Evolutionary conservation across 805 yeast species (phyloP).

Genomic region (Saccharomycopsis capsularis): DNA sequence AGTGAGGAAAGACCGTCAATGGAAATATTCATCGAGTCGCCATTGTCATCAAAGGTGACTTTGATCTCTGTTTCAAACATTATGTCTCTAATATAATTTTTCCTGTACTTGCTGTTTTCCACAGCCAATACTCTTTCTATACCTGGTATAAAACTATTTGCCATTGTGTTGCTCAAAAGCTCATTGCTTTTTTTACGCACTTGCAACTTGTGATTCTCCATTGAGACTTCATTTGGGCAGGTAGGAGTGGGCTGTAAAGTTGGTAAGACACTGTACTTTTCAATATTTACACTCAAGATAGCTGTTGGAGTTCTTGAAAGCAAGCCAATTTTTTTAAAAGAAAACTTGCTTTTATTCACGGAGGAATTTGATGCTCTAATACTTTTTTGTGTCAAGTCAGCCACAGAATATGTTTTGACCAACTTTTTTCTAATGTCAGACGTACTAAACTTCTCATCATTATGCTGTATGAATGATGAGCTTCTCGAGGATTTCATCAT

Average conservation of each 20-base stretch:
- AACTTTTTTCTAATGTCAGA: slow-evolving; percentile 3
- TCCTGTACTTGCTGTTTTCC: slow-evolving; percentile 9
- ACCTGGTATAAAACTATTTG: too few species aligned
- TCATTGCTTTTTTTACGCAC: background rate
- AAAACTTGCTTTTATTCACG: slow-evolving; percentile 1
- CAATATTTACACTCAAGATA: slow-evolving; percentile 6
- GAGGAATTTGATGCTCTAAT: slow-evolving; percentile 14
- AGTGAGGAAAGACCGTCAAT: background rate
- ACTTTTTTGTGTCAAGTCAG: slow-evolving; percentile 20
- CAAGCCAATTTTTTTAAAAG: slow-evolving; percentile 7
- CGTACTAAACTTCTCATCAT: background rate
- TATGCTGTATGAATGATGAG: slow-evolving; percentile 12
- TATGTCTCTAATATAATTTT: slow-evolving; percentile 3
- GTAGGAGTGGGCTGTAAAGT: background rate
- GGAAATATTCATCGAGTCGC: background rate
- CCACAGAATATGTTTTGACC: slow-evolving; percentile 12
- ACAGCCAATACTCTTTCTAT: slow-evolving; percentile 1
- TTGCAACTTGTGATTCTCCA: too few species aligned
- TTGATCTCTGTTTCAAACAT: background rate
- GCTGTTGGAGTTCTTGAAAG: slow-evolving; percentile 11
- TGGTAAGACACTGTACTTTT: slow-evolving; percentile 8
- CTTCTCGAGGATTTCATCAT: slow-evolving; percentile 10
- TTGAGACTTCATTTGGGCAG: too few species aligned
- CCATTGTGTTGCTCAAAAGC: background rate
- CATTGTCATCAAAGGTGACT: background rate